Evolutionary conservation across 768 basidiomycete genomes (phyloP).

Genomic region (Clavaria fumosa): DNA sequence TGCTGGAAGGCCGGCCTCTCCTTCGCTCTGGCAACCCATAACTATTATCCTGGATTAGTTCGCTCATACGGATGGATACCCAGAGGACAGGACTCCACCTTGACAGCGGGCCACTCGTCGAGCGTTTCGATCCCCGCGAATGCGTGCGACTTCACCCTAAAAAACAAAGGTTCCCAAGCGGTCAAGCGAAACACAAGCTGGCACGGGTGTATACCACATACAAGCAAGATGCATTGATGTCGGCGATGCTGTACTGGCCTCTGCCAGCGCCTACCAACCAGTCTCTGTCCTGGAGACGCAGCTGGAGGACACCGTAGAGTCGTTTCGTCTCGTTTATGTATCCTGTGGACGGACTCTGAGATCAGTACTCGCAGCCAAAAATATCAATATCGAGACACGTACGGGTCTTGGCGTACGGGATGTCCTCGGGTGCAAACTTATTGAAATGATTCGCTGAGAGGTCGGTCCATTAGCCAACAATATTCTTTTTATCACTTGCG

Average conservation of each 20-base stretch:
- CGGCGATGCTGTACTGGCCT: conserved; percentile 57
- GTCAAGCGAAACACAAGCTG: background rate
- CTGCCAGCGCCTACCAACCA: conserved; percentile 64
- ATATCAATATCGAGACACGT: conserved; percentile 10
- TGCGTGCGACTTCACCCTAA: conserved; percentile 38
- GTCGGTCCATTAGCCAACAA: background rate
- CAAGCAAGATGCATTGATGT: conserved; percentile 57
- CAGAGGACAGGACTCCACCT: conserved; percentile 10
- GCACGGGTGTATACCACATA: conserved; percentile 13
- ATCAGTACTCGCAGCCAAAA: background rate
- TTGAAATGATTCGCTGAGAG: conserved; percentile 53
- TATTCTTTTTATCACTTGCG: background rate
- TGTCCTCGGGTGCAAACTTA: conserved; percentile 44
- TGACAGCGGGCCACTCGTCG: conserved; percentile 39
- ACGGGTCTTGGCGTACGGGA: conserved; percentile 58
- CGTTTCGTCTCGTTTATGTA: conserved; percentile 73
- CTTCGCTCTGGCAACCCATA: conserved; percentile 13
- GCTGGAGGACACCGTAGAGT: conserved; percentile 71
- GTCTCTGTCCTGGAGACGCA: conserved; percentile 56
- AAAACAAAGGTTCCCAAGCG: background rate
- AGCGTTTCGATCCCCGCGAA: conserved; percentile 38
- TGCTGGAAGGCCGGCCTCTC: conserved; percentile 12
- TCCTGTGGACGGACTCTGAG: conserved; percentile 25
- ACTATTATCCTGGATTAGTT: conserved; percentile 4
- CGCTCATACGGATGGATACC: background rate